Conservation (phyloP, 164 flowering plant species). For the Aristolochia californica region DNA sequence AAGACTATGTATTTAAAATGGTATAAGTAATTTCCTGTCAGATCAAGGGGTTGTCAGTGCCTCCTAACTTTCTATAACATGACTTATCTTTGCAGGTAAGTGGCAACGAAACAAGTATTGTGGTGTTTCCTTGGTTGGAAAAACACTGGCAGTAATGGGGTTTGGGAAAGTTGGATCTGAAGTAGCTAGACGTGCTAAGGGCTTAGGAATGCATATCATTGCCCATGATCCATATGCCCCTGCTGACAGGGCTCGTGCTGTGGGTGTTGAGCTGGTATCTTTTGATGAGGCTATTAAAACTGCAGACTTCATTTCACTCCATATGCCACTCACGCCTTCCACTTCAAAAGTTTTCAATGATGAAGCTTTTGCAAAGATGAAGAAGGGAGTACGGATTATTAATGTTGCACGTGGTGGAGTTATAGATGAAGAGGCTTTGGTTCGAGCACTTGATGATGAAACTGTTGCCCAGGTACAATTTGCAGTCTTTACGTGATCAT, state of each 20-base stretch:
- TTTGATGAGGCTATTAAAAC: slow-evolving; percentile 66
- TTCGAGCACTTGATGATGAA: slow-evolving; percentile 70
- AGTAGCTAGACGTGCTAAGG: slow-evolving; percentile 86
- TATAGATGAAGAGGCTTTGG: slow-evolving; percentile 77
- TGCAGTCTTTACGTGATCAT: neutral
- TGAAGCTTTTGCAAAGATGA: slow-evolving; percentile 58
- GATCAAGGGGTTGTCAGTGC: no score
- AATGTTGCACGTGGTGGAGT: slow-evolving; percentile 93
- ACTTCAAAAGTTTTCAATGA: slow-evolving; percentile 65
- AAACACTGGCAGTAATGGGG: slow-evolving; percentile 76
- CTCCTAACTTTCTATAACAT: no score
- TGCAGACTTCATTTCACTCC: slow-evolving; percentile 76
- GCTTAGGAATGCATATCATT: slow-evolving; percentile 76
- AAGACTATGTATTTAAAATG: no score
- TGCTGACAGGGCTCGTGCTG: slow-evolving; percentile 71
- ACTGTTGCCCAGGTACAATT: slow-evolving; percentile 61
- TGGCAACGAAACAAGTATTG: slow-evolving; percentile 76
- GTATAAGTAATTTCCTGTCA: no score
- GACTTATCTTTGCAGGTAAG: slow-evolving; percentile 41
- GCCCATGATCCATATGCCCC: slow-evolving; percentile 89
- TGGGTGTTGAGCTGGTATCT: slow-evolving; percentile 61
- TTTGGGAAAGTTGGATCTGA: slow-evolving; percentile 91
- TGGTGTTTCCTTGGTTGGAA: slow-evolving; percentile 78
- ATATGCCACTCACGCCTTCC: slow-evolving; percentile 82
- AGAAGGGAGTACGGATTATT: slow-evolving; percentile 66